Conservation (phyloP, 208 protist genomes). For the Trypanosoma lewisi region DNA sequence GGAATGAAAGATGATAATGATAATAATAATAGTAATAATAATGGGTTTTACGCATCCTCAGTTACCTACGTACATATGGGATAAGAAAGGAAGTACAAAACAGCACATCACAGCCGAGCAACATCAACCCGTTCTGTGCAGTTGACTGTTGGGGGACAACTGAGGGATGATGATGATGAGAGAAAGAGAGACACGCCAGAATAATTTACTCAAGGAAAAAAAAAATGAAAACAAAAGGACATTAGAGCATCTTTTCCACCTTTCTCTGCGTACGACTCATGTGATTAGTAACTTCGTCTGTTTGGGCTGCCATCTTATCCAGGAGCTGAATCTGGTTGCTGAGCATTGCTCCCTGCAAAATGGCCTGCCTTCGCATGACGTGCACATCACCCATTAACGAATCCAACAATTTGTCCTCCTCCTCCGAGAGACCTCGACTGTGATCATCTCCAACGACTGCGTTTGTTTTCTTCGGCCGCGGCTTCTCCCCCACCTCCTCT, state of each 20-base stretch:
- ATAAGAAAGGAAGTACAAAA: too few relatives aligned
- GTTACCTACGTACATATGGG: too few relatives aligned
- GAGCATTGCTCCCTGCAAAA: slow-evolving; percentile 16
- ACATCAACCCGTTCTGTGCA: too few relatives aligned
- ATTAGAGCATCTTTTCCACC: slow-evolving; percentile 10
- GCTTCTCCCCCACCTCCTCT: not conserved
- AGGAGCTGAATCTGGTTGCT: slow-evolving; percentile 11
- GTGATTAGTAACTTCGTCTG: slow-evolving; percentile 5
- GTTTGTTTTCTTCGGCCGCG: not conserved
- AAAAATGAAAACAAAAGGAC: slow-evolving; percentile 10
- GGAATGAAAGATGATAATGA: too few relatives aligned
- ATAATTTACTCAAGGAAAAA: too few relatives aligned
- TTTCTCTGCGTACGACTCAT: slow-evolving; percentile 15
- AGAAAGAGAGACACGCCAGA: slow-evolving; percentile 10
- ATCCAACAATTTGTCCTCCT: slow-evolving; percentile 25
- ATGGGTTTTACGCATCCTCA: too few relatives aligned
- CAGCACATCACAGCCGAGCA: too few relatives aligned
- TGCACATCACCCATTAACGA: slow-evolving; percentile 16
- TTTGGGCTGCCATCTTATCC: slow-evolving; percentile 9
- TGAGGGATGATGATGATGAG: not conserved
- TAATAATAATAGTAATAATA: too few relatives aligned
- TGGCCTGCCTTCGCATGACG: slow-evolving; percentile 9
- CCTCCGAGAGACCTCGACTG: not conserved
- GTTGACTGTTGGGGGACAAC: too few relatives aligned
- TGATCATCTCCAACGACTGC: not conserved